These are phyloP conservation scores for Ensete glaucum DNA, from an alignment of 176 grass and related monocot species.

Conservation along the genomic window DNA sequence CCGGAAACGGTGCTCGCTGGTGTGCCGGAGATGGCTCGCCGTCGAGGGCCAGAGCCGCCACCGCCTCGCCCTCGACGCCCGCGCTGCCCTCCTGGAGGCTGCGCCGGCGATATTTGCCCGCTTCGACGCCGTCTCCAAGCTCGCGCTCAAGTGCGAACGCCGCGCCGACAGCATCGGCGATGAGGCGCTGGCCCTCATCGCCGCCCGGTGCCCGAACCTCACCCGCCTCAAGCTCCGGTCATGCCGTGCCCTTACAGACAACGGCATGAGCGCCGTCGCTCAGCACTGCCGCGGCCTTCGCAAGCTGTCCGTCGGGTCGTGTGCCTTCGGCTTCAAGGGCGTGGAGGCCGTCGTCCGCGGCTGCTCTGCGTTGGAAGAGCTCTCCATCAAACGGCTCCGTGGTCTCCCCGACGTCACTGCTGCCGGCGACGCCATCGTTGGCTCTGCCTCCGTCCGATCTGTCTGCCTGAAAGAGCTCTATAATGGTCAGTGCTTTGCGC, in stretches of 20 bases:
- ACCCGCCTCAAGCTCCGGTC: slow-evolving; percentile 5
- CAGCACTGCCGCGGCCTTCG: background rate
- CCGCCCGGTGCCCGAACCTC: background rate
- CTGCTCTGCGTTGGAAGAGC: background rate
- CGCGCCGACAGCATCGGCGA: slow-evolving; percentile 10
- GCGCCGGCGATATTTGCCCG: background rate
- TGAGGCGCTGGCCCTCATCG: slow-evolving; percentile 1
- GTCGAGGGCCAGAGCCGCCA: background rate
- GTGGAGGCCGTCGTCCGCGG: background rate
- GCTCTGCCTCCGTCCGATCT: slow-evolving; percentile 1
- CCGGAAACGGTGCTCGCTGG: slow-evolving; percentile 3
- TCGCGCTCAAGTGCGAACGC: slow-evolving; percentile 9
- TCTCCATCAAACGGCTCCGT: slow-evolving; percentile 11
- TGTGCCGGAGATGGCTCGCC: background rate
- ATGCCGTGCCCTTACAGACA: background rate
- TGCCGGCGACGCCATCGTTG: background rate
- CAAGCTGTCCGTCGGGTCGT: background rate
- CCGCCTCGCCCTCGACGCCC: background rate
- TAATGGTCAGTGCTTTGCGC: background rate
- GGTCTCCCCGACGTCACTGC: background rate
- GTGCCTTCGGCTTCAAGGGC: slow-evolving; percentile 3
- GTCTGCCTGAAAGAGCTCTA: slow-evolving; percentile 10
- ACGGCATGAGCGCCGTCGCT: background rate
- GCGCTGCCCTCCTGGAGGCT: background rate
- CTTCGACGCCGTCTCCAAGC: slow-evolving; percentile 8